Conservation (phyloP, 129 eudicot genomes). For the Ambrosia artemisiifolia region DNA sequence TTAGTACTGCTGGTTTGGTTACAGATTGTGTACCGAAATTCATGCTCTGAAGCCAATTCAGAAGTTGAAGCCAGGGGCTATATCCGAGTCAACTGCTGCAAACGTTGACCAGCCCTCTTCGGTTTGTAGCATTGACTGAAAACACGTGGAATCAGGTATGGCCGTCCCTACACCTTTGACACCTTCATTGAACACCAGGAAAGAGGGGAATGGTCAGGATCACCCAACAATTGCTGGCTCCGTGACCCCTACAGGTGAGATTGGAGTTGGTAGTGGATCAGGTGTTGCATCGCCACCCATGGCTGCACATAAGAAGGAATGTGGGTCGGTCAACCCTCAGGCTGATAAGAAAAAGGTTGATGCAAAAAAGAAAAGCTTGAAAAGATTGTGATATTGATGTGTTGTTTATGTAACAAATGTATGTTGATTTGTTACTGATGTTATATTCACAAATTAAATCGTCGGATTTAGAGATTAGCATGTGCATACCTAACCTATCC, state of each 20-base stretch:
- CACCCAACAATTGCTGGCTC: constrained; percentile 25
- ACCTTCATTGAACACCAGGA: constrained; percentile 44
- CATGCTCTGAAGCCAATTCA: constrained; percentile 83
- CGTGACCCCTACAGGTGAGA: constrained; percentile 39
- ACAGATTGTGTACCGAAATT: constrained; percentile 82
- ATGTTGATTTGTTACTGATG: no score
- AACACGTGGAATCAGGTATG: constrained; percentile 44
- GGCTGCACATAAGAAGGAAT: constrained; percentile 55
- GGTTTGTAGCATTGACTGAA: constrained; percentile 46
- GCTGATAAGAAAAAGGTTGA: constrained; percentile 83
- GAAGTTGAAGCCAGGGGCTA: constrained; percentile 60
- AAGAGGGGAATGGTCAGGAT: constrained; percentile 52
- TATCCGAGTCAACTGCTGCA: constrained; percentile 60
- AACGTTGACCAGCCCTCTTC: constrained; percentile 57
- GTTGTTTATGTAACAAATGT: no score
- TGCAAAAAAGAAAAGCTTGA: constrained; percentile 90
- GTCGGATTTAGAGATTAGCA: no score
- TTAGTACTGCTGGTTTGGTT: no score
- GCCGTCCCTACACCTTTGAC: constrained; percentile 46
- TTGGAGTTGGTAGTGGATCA: constrained; percentile 49
- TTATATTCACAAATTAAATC: no score
- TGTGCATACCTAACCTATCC: no score
- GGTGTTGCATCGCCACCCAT: constrained; percentile 32
- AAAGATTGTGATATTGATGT: constrained; percentile 50
- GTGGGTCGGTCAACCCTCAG: constrained; percentile 47